Evolutionary conservation across 2,329 filamentous ascomycete species (phyloP), one percentile per base, ranked within the genome.

Genomic region (Erysiphe pisi): DNA sequence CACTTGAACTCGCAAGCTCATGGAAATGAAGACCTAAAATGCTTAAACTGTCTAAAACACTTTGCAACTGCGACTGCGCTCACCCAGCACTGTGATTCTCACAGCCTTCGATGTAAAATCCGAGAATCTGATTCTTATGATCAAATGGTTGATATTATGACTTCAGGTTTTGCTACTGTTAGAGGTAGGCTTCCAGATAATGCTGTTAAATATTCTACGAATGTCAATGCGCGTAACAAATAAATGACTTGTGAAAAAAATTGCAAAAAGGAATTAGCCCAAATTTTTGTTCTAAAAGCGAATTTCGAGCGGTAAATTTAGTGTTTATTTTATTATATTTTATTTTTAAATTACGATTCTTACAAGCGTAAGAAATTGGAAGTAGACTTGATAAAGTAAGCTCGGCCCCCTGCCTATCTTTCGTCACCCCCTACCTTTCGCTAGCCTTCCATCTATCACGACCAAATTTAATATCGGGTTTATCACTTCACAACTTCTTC

Each of bases 1-100:
- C 87, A 89, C 79, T 83, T 89, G 36, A 81, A 80, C 14, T 85
- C 85, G 1, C 78, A 82, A 0, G 81, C 81, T 1, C 87, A 88
- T 79, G 58, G 70, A 79, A 79, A 61, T 78, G 81, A 43, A 80
- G 80, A 80, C n/a, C 78, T 84, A 22, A 79, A 80, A 36, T 89
- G 87, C 80, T 84, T 85, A 0, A 82, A 80, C 70, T 89, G 87
- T 79, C 80, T 81, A 18, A 80, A 80, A 1, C 80, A 79, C 11
- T 88, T 86, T 79, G 80, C 81, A 11, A 83, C 82, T 1, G 80
- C 84, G 28, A 80, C 83, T 22, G 83, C 84, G 1, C 83, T 88
- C 47, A 83, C 85, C 4, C 82, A 83, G 71, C 87, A 89, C 78
- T 84, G 83, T 31, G 86, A 88, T 79, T 83, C 84, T 0, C 83